phyloP scores from a whole-genome alignment of 2,329 filamentous ascomycete species.

The Dichotomopilus funicola region DNA sequence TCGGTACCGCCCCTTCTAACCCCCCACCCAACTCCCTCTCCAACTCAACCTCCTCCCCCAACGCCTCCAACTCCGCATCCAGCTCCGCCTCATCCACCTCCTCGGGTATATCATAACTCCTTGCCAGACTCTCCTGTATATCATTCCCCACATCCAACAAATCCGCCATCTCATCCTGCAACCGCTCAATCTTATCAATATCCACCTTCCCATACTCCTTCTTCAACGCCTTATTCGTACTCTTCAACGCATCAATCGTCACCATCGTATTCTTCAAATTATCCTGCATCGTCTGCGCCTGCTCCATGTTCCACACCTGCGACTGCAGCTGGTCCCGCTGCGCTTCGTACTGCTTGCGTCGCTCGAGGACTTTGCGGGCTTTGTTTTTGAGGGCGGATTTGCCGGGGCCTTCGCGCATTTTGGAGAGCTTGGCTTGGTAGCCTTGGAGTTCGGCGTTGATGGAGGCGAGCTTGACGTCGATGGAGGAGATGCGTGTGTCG shows the following conservation, averaged over 20 bases:
- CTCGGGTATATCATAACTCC: slow-evolving; percentile 91
- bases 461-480: slow-evolving; percentile 91
- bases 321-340: slow-evolving; percentile 90
- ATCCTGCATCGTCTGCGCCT: slow-evolving; percentile 96
- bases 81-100: slow-evolving; percentile 95
- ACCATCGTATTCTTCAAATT: slow-evolving; percentile 98
- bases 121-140: slow-evolving; percentile 87
- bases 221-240: slow-evolving; percentile 84
- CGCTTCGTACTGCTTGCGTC: slow-evolving; percentile 87
- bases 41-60: slow-evolving; percentile 90
- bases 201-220: slow-evolving; percentile 97
- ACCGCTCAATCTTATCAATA: slow-evolving; percentile 91
- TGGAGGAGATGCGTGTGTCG: slow-evolving; percentile 73
- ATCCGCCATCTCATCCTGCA: slow-evolving; percentile 99
- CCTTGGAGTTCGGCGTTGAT: slow-evolving; percentile 83
- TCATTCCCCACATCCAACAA: slow-evolving; percentile 96
- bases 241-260: slow-evolving; percentile 95
- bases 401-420: slow-evolving; percentile 93
- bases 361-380: slow-evolving; percentile 87
- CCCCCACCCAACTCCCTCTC: slow-evolving; percentile 56
- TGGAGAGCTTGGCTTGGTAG: slow-evolving; percentile 80
- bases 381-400: slow-evolving; percentile 91
- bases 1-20: slow-evolving; percentile 57
- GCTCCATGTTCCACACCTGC: slow-evolving; percentile 99
- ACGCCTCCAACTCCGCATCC: slow-evolving; percentile 89